Conservation (phyloP, 352 stramenopile species). For the Aphanomyces astaci region DNA sequence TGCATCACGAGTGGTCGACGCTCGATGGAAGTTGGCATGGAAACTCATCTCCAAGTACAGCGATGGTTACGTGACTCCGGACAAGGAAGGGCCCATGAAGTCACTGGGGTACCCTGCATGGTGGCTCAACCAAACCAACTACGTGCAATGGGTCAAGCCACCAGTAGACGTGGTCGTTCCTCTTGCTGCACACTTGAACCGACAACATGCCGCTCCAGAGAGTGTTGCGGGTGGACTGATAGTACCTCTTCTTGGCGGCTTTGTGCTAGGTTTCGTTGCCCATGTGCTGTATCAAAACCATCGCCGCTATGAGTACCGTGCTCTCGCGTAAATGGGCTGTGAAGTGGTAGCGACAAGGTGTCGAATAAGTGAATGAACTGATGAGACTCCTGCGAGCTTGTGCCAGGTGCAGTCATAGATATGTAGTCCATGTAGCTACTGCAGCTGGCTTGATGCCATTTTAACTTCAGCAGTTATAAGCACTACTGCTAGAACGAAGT, state of each 20-base stretch:
- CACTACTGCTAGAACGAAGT: too few species aligned
- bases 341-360: neutral
- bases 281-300: neutral
- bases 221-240: neutral
- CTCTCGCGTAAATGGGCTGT: neutral
- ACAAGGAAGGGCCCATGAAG: constrained; percentile 3
- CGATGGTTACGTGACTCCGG: constrained; percentile 22
- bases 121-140: constrained; percentile 25
- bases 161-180: neutral
- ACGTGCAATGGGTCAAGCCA: constrained; percentile 16
- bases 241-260: neutral
- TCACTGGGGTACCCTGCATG: constrained; percentile 19
- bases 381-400: too few species aligned
- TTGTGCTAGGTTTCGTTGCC: neutral
- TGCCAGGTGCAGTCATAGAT: too few species aligned
- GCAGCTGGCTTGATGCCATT: too few species aligned
- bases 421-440: too few species aligned
- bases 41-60: constrained; percentile 23
- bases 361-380: neutral
- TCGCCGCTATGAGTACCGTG: neutral
- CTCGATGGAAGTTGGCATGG: constrained; percentile 19
- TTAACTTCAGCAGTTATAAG: too few species aligned
- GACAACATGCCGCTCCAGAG: neutral
- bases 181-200: neutral
- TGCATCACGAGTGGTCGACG: constrained; percentile 14